These are phyloP conservation scores for Acanthamoeba healyi DNA, from an alignment of 208 protist species.

Conservation along the genomic window DNA sequence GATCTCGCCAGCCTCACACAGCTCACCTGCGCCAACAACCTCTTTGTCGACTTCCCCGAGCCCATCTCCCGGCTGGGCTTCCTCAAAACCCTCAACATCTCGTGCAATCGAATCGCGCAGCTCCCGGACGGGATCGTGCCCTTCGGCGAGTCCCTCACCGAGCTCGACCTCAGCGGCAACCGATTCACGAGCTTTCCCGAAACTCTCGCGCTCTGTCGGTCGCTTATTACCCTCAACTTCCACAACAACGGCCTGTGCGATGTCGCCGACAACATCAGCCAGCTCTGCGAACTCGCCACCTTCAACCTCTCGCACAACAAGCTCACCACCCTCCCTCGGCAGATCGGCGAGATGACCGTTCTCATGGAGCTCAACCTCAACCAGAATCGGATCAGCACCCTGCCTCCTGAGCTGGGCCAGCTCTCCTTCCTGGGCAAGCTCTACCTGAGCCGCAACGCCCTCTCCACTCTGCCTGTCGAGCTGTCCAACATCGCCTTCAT, in stretches of 20 bases:
- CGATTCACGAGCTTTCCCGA: conserved; percentile 38
- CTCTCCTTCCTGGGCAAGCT: conserved; percentile 76
- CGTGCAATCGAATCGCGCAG: conserved; percentile 33
- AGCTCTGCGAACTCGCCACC: conserved; percentile 67
- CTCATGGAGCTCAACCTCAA: conserved; percentile 70
- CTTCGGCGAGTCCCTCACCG: conserved; percentile 13
- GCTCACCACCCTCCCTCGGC: background rate
- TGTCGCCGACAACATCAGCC: conserved; percentile 1
- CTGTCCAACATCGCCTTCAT: conserved; percentile 63
- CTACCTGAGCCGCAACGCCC: conserved; percentile 31
- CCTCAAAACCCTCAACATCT: conserved; percentile 60
- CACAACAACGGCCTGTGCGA: conserved; percentile 33
- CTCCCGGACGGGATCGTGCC: background rate
- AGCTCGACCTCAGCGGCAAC: conserved; percentile 71
- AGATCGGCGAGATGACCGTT: conserved; percentile 71
- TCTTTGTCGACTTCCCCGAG: conserved; percentile 56
- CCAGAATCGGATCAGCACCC: background rate
- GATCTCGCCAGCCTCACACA: conserved; percentile 67
- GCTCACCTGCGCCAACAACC: conserved; percentile 74
- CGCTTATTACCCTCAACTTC: conserved; percentile 58
- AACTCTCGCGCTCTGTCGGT: background rate
- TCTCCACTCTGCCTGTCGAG: conserved; percentile 4
- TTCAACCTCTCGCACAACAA: conserved; percentile 68
- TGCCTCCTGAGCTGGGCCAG: conserved; percentile 64
- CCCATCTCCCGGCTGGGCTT: conserved; percentile 33